Evolutionary conservation across 176 grass and related monocot genomes (phyloP).

Genomic region (Sorghum bicolor): DNA sequence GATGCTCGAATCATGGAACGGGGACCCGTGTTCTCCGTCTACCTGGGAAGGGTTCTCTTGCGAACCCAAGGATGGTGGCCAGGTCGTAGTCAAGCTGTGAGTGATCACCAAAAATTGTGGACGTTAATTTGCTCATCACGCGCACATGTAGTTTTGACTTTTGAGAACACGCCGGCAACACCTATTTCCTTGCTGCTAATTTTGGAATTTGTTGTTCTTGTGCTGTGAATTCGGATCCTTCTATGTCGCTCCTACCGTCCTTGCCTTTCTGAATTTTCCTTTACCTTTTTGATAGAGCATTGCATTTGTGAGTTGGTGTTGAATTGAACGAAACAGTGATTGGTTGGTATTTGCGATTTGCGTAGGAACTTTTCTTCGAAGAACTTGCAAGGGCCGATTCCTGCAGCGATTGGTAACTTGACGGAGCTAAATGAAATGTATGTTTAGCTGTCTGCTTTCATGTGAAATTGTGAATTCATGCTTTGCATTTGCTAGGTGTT

Average conservation of each 20-base stretch:
- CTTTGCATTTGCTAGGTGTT: not conserved
- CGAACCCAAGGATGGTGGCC: constrained; percentile 3
- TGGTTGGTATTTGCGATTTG: not conserved
- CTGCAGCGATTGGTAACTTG: constrained; percentile 36
- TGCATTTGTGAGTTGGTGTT: not conserved
- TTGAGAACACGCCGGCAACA: not conserved
- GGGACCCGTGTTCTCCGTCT: constrained; percentile 50
- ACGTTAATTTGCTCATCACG: not conserved
- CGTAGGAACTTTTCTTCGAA: constrained; percentile 56
- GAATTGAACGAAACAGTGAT: constrained; percentile 6
- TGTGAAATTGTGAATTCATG: constrained; percentile 1
- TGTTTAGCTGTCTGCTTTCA: constrained; percentile 22
- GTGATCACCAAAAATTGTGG: constrained; percentile 7
- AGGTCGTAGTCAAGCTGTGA: constrained; percentile 49
- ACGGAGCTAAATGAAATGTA: constrained; percentile 53
- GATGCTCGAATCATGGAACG: constrained; percentile 55
- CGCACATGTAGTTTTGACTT: not conserved
- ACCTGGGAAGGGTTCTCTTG: constrained; percentile 56
- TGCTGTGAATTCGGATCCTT: not conserved
- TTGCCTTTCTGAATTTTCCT: not conserved
- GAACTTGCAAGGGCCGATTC: constrained; percentile 49
- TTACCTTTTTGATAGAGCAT: not conserved
- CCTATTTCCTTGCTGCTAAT: not conserved
- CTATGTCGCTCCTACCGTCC: not conserved
- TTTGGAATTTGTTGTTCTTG: not conserved